These are phyloP conservation scores for Globisporangium alternatum DNA, from an alignment of 352 stramenopile genomes.

Conservation along the genomic window DNA sequence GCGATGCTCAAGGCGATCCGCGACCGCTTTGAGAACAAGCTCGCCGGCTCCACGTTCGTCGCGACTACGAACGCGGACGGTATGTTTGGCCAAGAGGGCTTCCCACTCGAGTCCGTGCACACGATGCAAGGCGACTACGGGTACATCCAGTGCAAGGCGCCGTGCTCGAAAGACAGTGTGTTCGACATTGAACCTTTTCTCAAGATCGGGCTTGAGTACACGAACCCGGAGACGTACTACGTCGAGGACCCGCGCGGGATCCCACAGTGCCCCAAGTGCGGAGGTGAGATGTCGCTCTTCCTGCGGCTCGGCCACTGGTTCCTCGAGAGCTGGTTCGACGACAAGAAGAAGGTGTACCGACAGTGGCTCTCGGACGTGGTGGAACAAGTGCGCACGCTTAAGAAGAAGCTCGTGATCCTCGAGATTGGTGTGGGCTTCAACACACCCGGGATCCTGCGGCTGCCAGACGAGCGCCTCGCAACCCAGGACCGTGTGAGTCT, in stretches of 20 bases:
- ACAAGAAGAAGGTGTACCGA: slow-evolving; percentile 33
- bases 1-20: slow-evolving; percentile 43
- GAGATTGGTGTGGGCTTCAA: slow-evolving; percentile 75
- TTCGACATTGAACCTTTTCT: slow-evolving; percentile 57
- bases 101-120: slow-evolving; percentile 49
- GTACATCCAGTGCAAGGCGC: slow-evolving; percentile 46
- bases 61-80: slow-evolving; percentile 71
- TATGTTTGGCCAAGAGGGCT: slow-evolving; percentile 72
- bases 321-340: slow-evolving; percentile 39
- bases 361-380: slow-evolving; percentile 35
- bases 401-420: slow-evolving; percentile 65
- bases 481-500: slow-evolving; percentile 39
- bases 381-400: slow-evolving; percentile 26
- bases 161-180: slow-evolving; percentile 43
- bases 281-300: slow-evolving; percentile 48
- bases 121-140: slow-evolving; percentile 67
- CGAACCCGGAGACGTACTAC: slow-evolving; percentile 51
- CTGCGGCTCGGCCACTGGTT: slow-evolving; percentile 50
- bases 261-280: slow-evolving; percentile 48
- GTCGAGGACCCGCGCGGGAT: slow-evolving; percentile 50
- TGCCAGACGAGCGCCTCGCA: slow-evolving; percentile 54
- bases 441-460: slow-evolving; percentile 53
- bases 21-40: slow-evolving; percentile 30
- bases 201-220: slow-evolving; percentile 41
- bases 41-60: slow-evolving; percentile 45